Evolutionary conservation across 2,329 filamentous ascomycete species (phyloP), one percentile per base, ranked within the genome.

Genomic region (Parascedosporium putredinis): DNA sequence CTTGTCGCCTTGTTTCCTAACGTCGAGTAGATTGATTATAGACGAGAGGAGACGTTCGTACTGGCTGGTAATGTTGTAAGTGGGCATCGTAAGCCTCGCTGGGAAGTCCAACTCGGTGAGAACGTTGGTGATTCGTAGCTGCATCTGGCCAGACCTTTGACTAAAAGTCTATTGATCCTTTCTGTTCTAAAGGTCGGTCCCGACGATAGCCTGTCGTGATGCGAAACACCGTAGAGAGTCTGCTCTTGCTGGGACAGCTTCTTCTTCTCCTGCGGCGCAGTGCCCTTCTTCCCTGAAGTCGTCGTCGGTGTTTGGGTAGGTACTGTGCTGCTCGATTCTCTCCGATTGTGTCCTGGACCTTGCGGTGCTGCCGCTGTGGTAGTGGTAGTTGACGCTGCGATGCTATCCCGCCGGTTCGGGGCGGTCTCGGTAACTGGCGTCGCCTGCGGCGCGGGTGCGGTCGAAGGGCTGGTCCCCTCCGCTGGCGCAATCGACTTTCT

Each of bases 131-230:
- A 93, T 89, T 55, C 86, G 85, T 53, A 80, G 67, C 56, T 87
- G 86, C 62, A 90, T 86, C 53, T 85, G 79, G 49, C 83, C 79
- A 14, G 79, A 84, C 68, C 90, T 90, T 55, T 84, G 84, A 33
- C 82, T 81, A 50, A 88, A 22, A 88, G 78, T 64, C 89, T 89
- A 57, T 84, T 83, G 52, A 91, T 79, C 63, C 81, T 84, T 58
- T 91, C 86, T 24, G 88, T 88, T 10, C 91, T 86, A 75, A 97
- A 97, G 12, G 87, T 84, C 31, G 95, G 87, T 5, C 93, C 91
- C 7, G 84, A 85, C 2, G 84, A 82, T 34, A 96, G 75, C 24
- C 91, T 86, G 50, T 97, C 91, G 62, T 91, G 85, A 55, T 87
- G 81, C 6, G 84, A 79, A 8, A 98, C 85, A 54, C 91, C 93